phyloP scores from a whole-genome alignment of 1,284 basidiomycete species.

The Cystobasidium pallidum region DNA sequence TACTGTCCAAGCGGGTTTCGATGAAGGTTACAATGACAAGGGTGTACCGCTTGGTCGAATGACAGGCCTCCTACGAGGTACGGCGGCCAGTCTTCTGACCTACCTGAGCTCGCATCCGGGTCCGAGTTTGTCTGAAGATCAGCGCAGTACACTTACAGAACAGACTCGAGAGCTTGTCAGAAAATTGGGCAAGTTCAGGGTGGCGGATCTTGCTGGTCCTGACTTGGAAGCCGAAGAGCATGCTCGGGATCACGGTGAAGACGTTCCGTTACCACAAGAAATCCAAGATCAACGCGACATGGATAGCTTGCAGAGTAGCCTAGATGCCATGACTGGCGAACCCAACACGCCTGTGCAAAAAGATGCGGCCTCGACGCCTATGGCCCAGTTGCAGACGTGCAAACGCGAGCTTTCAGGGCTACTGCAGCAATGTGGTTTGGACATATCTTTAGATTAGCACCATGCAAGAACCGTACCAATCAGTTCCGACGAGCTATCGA shows the following conservation, averaged over 20 bases:
- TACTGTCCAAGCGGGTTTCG: constrained; percentile 77
- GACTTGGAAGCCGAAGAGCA: constrained; percentile 74
- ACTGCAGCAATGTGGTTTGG: constrained; percentile 45
- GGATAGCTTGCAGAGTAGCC: constrained; percentile 49
- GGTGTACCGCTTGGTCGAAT: constrained; percentile 74
- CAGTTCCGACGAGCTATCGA: no score
- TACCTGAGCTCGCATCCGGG: constrained; percentile 57
- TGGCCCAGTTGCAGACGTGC: constrained; percentile 44
- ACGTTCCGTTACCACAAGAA: constrained; percentile 51
- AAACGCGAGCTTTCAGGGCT: constrained; percentile 36
- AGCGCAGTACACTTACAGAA: constrained; percentile 38
- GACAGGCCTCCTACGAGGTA: constrained; percentile 71
- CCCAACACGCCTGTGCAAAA: constrained; percentile 4
- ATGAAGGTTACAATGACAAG: constrained; percentile 70
- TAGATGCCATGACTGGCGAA: constrained; percentile 36
- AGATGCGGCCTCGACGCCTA: not conserved
- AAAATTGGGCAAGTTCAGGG: constrained; percentile 64
- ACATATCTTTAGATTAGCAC: constrained; percentile 3
- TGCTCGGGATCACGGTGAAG: constrained; percentile 61
- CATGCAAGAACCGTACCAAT: no score
- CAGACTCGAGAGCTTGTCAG: constrained; percentile 64
- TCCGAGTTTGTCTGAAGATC: constrained; percentile 24
- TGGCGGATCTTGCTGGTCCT: constrained; percentile 68
- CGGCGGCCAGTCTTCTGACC: constrained; percentile 65
- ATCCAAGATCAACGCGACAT: constrained; percentile 50